These are phyloP conservation scores for Russula olivacea DNA, from an alignment of 768 basidiomycete species.

Conservation along the genomic window DNA sequence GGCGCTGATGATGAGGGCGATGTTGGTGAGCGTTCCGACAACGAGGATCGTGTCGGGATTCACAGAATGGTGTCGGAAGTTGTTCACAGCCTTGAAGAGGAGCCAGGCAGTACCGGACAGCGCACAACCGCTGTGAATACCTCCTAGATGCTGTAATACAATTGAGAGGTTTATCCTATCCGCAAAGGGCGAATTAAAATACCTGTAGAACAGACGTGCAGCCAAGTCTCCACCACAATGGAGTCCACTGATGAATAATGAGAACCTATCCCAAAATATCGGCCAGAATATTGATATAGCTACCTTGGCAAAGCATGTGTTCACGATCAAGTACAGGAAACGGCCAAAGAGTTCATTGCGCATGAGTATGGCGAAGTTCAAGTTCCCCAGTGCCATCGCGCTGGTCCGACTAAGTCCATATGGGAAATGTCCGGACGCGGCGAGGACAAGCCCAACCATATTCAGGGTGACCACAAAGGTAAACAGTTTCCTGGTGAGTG, in stretches of 20 bases:
- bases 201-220: slow-evolving; percentile 72
- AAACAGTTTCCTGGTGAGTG: slow-evolving; percentile 12
- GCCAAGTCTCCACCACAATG: slow-evolving; percentile 62
- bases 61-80: slow-evolving; percentile 35
- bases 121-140: slow-evolving; percentile 43
- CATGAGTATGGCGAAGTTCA: slow-evolving; percentile 66
- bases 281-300: slow-evolving; percentile 8
- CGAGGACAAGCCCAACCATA: slow-evolving; percentile 50
- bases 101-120: slow-evolving; percentile 37
- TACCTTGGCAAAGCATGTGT: slow-evolving; percentile 73
- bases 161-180: not conserved
- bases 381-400: slow-evolving; percentile 68
- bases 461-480: slow-evolving; percentile 40
- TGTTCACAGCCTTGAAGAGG: slow-evolving; percentile 33
- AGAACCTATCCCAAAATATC: slow-evolving; percentile 1
- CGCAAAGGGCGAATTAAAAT: not conserved
- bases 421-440: slow-evolving; percentile 57
- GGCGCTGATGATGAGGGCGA: slow-evolving; percentile 36
- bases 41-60: slow-evolving; percentile 36
- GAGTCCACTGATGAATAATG: slow-evolving; percentile 50
- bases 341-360: slow-evolving; percentile 81
- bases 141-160: slow-evolving; percentile 36
- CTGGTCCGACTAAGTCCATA: slow-evolving; percentile 63
- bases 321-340: slow-evolving; percentile 62
- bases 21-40: slow-evolving; percentile 37